Base-by-base conservation (phyloP, 345 rosid genomes). In the Erucastrum elatum region DNA sequence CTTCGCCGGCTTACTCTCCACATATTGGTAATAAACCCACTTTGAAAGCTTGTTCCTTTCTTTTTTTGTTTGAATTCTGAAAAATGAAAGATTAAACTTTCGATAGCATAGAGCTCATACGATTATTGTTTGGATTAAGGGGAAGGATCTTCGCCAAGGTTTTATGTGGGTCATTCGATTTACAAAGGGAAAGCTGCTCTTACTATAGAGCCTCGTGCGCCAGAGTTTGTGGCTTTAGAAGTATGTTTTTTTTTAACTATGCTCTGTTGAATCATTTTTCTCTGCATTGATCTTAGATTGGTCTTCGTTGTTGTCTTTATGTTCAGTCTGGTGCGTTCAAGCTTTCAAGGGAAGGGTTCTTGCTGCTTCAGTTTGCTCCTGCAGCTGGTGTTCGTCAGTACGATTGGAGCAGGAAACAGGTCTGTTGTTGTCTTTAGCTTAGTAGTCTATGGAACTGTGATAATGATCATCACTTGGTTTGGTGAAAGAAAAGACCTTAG, bases 171-270 rank as follows among this genome's bases (percentile, higher is more conserved):
- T 1, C 91, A 94, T 82, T 90, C 95, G 15, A 89, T 94, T 66
- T 94, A 92, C 84, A 95, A 93, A 87, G 99, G 99, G 75, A 95
- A 93, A 85, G 97, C 96, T 59, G 99, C 93, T 51, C 90, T 95
- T 64, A 87, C 94, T 0, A 86, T 93, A 58, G 94, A 89, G 76
- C 99, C 98, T 15, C 84, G 76, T 80, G 88, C 91, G 6, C 98
- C 97, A 1, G 95, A 94, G 81, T 94, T 91, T 75, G 84, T 86
- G 53, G 72, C 89, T 25, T 83, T 94, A 78, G 91, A 91, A 64
- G 98, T 91, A 81, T 29, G 80, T 68, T 21, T 29, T 68, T 49
- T 29, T 61, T 37, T 13, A 51, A 16, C 10, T 6, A 76, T 10
- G 1, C 17, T 66, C 5, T 49, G 4, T 15, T 65, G 33, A 9